Evolutionary conservation across 202 grass and related monocot genomes (phyloP).

Genomic region (Panicum hallii): DNA sequence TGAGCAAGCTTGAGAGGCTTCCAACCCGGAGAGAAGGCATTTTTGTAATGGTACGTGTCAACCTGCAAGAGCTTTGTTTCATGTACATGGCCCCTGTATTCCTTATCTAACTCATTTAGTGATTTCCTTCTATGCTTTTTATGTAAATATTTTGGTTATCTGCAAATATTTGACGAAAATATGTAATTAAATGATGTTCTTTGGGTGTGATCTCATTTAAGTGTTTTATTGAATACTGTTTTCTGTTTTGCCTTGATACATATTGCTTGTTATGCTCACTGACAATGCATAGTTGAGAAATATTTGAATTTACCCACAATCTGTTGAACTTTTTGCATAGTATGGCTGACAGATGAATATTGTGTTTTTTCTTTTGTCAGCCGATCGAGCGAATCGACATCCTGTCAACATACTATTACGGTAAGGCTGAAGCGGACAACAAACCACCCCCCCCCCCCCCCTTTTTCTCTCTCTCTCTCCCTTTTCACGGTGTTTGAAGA

Average conservation of each 20-base stretch:
- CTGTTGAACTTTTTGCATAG: background rate
- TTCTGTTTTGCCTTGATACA: slow-evolving; percentile 4
- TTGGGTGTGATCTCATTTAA: background rate
- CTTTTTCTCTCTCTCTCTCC: too few species aligned
- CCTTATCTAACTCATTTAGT: slow-evolving; percentile 6
- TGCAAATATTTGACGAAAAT: background rate
- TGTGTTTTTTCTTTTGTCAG: slow-evolving; percentile 60
- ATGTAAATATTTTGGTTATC: slow-evolving; percentile 21
- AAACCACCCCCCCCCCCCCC: background rate
- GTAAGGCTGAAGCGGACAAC: slow-evolving; percentile 51
- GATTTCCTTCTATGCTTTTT: background rate
- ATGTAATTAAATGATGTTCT: slow-evolving; percentile 12
- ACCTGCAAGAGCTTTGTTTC: slow-evolving; percentile 19
- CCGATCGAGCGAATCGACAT: slow-evolving; percentile 83
- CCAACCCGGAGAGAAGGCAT: slow-evolving; percentile 89
- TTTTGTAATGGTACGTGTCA: slow-evolving; percentile 82
- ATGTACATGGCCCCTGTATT: background rate
- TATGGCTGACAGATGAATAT: slow-evolving; percentile 18
- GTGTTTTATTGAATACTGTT: background rate
- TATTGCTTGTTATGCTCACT: background rate
- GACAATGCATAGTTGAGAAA: background rate
- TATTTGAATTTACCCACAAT: slow-evolving; percentile 12
- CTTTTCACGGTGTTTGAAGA: background rate
- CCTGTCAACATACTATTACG: slow-evolving; percentile 88
- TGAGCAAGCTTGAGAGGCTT: slow-evolving; percentile 85